Base-by-base conservation (phyloP, 2,329 filamentous ascomycete genomes). In the Chalaropsis ovoidea region DNA sequence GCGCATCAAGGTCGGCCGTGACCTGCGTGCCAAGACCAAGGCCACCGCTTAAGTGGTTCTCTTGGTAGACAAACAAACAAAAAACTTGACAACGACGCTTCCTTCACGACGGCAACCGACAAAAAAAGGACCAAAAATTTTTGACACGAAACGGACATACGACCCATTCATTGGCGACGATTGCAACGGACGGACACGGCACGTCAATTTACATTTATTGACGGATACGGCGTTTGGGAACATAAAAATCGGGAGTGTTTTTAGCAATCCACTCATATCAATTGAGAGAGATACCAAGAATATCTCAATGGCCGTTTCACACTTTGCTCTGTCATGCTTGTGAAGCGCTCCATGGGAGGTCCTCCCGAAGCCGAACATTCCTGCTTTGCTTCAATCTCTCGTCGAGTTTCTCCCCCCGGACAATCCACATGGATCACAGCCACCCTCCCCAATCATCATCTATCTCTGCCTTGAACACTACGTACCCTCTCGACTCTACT, bases 1-100 rank as follows among this genome's bases (percentile, higher is more conserved):
- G 81, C 86, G 90, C 80, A 90, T 89, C 82, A 86, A 87, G 80
- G 79, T 81, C 72, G 90, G 89, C 75, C 87, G 89, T 70, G 89
- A 93, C 81, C 82, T 85, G 76, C 81, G 81, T 77, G 80, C 80
- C 77, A 91, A 91, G 82, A 79, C 78, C 81, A 87, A 87, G 80
- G 79, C 81, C 77, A 81, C 84, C 52, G 67, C 67, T 63, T 68
- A 68, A 66, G 47, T 39, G 61, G n/a, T n/a, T 63, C 31, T 54
- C 43, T 31, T 64, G 35, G 42, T 27, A 56, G 11, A 60, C n/a
- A 64, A 68, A 66, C 15, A 27, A 52, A 52, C 47, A 43, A 47
- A 43, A 64, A 64, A 56, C 35, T 58, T n/a, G 54, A n/a, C 24
- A 58, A 35, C 54, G 17, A n/a, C 54, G 17, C 10, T 27, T 13